Percentiles rank a stretch among this genome's conserved stretches.
Conservation (phyloP, 495 filamentous ascomycete species). For the Eremomyces bilateralis region DNA sequence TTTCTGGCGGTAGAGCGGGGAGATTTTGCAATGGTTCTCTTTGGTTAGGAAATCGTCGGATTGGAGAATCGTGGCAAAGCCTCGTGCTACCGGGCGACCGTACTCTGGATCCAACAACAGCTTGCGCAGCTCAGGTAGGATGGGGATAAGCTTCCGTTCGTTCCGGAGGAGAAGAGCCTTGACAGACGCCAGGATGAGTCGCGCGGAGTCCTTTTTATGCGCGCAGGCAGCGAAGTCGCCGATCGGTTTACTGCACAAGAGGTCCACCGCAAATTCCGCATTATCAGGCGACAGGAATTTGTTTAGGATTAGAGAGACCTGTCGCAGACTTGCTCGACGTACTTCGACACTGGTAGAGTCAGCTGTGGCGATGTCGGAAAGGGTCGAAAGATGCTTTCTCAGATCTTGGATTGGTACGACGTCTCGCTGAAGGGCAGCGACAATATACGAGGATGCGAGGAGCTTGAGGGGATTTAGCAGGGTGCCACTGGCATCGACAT, state of each 20-base stretch:
- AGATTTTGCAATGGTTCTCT: slow-evolving; percentile 39
- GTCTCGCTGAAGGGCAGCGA: slow-evolving; percentile 33
- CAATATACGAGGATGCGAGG: slow-evolving; percentile 35
- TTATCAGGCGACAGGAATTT: slow-evolving; percentile 36
- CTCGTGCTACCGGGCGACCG: slow-evolving; percentile 27
- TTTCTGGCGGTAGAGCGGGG: slow-evolving; percentile 41
- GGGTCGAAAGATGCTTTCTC: slow-evolving; percentile 15
- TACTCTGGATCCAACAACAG: slow-evolving; percentile 30
- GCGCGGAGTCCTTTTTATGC: slow-evolving; percentile 16
- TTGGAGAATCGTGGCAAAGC: slow-evolving; percentile 37
- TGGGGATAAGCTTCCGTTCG: slow-evolving; percentile 1
- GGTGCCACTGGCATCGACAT: too few relatives aligned
- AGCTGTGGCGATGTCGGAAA: slow-evolving; percentile 6
- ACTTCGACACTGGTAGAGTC: slow-evolving; percentile 4
- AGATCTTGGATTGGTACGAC: slow-evolving; percentile 13
- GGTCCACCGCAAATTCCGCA: slow-evolving; percentile 14
- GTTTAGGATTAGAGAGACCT: slow-evolving; percentile 41
- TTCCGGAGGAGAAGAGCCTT: slow-evolving; percentile 21
- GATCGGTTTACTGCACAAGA: slow-evolving; percentile 3
- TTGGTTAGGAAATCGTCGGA: slow-evolving; percentile 43
- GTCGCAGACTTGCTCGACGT: slow-evolving; percentile 32
- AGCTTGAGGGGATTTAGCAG: too few relatives aligned
- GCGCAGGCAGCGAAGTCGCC: slow-evolving; percentile 7
- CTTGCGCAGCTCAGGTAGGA: slow-evolving; percentile 25
- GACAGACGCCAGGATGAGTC: slow-evolving; percentile 19